These are phyloP conservation scores for Diaporthe sp. DNA, from an alignment of 2,329 filamentous ascomycete species.

Conservation along the genomic window DNA sequence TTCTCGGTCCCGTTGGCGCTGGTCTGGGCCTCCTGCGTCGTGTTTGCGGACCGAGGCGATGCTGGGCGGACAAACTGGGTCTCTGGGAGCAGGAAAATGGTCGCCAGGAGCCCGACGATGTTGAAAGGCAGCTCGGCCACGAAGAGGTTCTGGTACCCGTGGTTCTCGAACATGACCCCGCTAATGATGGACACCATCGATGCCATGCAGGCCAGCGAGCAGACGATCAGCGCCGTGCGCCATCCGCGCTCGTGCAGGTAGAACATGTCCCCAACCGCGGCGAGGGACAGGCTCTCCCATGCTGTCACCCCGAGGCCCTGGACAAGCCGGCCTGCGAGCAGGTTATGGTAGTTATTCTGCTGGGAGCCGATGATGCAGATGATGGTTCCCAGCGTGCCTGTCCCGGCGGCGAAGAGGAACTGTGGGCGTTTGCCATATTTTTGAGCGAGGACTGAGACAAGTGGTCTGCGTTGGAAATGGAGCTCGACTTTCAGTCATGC, in stretches of 20 bases:
- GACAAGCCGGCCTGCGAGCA: conserved; percentile 46
- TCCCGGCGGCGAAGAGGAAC: conserved; percentile 44
- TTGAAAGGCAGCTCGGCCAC: conserved; percentile 44
- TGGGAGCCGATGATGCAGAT: conserved; percentile 44
- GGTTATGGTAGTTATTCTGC: conserved; percentile 41
- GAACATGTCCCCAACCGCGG: conserved; percentile 47
- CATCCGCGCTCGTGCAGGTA: conserved; percentile 46
- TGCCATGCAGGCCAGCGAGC: conserved; percentile 44
- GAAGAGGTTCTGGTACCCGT: conserved; percentile 44
- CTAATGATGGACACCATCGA: conserved; percentile 44
- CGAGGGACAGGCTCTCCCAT: conserved; percentile 46
- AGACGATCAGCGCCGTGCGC: conserved; percentile 44
- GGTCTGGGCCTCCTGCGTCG: neutral
- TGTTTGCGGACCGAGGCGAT: neutral
- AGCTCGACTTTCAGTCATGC: neutral
- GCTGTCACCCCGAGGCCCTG: conserved; percentile 46
- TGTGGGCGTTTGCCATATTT: conserved; percentile 48
- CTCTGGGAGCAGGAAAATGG: conserved; percentile 44
- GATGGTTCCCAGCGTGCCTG: conserved; percentile 42
- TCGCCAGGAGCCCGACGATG: conserved; percentile 39
- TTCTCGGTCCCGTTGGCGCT: conserved; percentile 5
- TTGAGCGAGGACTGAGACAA: conserved; percentile 46
- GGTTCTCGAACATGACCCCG: conserved; percentile 41
- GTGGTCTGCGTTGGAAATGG: conserved; percentile 22
- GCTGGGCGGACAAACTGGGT: conserved; percentile 37